These are phyloP conservation scores for Echria macrotheca DNA, from an alignment of 495 filamentous ascomycete species.

Conservation along the genomic window DNA sequence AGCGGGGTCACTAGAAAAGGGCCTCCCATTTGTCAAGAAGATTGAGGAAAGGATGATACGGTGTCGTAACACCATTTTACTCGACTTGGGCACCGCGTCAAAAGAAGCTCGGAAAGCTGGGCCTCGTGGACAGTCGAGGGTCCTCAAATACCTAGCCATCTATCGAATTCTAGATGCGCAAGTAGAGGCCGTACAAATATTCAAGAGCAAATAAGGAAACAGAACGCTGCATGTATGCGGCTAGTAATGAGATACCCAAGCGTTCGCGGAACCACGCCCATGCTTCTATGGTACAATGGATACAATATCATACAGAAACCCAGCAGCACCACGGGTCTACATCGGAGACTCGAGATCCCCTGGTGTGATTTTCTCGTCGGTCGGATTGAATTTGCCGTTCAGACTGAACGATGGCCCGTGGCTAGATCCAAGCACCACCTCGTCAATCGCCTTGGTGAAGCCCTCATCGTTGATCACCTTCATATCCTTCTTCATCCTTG, in stretches of 20 bases:
- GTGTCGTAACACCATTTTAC: constrained; percentile 66
- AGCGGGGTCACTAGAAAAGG: constrained; percentile 37
- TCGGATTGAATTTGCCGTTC: constrained; percentile 65
- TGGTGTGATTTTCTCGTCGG: constrained; percentile 48
- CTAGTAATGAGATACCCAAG: constrained; percentile 28
- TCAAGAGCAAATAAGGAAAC: constrained; percentile 45
- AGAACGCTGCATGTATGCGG: not conserved
- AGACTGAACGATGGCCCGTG: constrained; percentile 80
- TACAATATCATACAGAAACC: too few species aligned
- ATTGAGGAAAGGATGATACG: constrained; percentile 49
- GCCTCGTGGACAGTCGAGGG: constrained; percentile 46
- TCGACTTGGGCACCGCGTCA: constrained; percentile 76
- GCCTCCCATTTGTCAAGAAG: constrained; percentile 41
- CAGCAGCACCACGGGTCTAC: too few species aligned
- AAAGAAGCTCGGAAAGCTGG: constrained; percentile 61
- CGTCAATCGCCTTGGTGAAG: constrained; percentile 74
- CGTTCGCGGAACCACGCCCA: constrained; percentile 12
- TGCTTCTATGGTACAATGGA: constrained; percentile 42
- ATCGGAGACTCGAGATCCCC: constrained; percentile 49
- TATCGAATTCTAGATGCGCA: constrained; percentile 75
- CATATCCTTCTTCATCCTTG: constrained; percentile 72
- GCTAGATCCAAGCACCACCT: constrained; percentile 92
- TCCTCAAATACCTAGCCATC: constrained; percentile 66
- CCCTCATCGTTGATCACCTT: constrained; percentile 55
- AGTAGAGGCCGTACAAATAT: constrained; percentile 64